Evolutionary conservation across 2,329 filamentous ascomycete species (phyloP).

Genomic region (Calonectria hawksworthii): DNA sequence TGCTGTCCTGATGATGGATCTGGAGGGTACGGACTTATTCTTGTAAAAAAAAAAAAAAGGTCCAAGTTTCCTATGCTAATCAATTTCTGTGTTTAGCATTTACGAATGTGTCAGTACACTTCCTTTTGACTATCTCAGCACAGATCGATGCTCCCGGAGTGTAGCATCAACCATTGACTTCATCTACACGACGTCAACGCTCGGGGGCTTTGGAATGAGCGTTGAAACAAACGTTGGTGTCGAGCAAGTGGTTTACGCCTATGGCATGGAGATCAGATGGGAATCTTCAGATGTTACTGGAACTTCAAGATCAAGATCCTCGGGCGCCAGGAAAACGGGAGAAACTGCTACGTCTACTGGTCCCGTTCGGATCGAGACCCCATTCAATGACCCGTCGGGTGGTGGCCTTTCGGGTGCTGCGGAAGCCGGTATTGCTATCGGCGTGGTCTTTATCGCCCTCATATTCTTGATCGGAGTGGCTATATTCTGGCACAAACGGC

Average conservation of each 20-base stretch:
- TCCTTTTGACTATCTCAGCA: background rate
- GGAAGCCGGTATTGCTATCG: background rate
- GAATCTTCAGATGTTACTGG: background rate
- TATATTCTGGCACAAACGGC: background rate
- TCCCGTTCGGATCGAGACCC: background rate
- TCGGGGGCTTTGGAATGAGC: background rate
- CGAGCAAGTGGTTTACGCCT: constrained; percentile 1
- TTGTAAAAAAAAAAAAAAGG: no score
- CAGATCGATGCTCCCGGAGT: background rate
- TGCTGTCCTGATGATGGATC: constrained; percentile 10
- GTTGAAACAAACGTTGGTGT: background rate
- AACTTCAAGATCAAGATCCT: background rate
- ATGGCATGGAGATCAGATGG: background rate
- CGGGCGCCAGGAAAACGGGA: background rate
- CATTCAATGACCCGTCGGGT: background rate
- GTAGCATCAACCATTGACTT: constrained; percentile 2
- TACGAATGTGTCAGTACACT: background rate
- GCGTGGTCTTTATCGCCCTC: background rate
- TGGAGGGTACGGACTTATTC: background rate
- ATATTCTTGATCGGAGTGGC: background rate
- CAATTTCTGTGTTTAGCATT: background rate
- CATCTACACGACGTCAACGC: background rate
- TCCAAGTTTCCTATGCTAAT: background rate
- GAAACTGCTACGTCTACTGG: background rate
- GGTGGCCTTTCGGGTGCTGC: background rate